Base-by-base conservation (phyloP, 257 asterid species). In the Eucommia ulmoides region DNA sequence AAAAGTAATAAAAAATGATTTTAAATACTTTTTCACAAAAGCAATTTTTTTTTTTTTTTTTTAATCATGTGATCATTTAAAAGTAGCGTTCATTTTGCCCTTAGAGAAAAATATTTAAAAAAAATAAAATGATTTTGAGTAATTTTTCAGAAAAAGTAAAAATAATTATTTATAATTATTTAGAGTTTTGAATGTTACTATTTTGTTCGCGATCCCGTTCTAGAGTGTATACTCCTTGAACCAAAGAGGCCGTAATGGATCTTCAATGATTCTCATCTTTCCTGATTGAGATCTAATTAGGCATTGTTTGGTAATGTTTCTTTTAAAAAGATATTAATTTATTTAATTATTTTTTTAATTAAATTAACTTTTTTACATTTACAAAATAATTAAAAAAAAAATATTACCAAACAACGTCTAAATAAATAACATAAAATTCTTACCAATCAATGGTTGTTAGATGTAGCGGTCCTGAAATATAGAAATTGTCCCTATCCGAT, bases 171-270 rank as follows among this genome's bases (percentile, higher is more conserved):
- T n/a, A n/a, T n/a, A n/a, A n/a, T n/a, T n/a, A n/a, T 7, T 65
- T 67, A 57, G 72, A 81, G n/a, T n/a, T n/a, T n/a, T n/a, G n/a
- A n/a, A n/a, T n/a, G 1, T 66, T 65, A 1, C 85, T 78, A 16
- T 69, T 71, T 56, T 69, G 66, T 3, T 67, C 75, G 2, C 94
- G 73, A 56, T 86, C 94, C 0, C 72, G 65, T 58, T 86, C 94
- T 8, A 78, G 66, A 4, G 63, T 48, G 71, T 78, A 80, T 0
- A 68, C 87, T n/a, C 94, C 80, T 53, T 72, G 71, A 20, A 86
- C 94, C 60, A 84, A 63, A 73, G 82, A 65, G 1, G 93, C 88
- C 0, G 86, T 86, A 9, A 78, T 15, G 7, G 80, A 78, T 45
- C 85, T 81, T 53, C 82, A 60, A n/a, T 83, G 80, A 55, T 73